Evolutionary conservation across 2,329 filamentous ascomycete species (phyloP).

Genomic region (Cladobotryum mycophilum): DNA sequence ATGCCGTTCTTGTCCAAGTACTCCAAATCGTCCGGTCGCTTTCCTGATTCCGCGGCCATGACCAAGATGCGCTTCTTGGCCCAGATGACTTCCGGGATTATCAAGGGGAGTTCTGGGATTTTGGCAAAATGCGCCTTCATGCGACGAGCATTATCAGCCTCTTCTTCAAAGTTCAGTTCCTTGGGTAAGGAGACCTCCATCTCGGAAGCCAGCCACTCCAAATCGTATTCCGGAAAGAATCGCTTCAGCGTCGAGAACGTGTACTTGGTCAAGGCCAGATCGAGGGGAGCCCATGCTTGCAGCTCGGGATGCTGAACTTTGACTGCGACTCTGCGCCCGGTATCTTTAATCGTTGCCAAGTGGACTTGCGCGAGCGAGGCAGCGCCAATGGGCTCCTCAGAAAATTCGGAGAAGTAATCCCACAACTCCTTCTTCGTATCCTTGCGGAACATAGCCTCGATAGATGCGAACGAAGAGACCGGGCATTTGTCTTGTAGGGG

Average conservation of each 20-base stretch:
- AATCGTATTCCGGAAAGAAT: slow-evolving; percentile 96
- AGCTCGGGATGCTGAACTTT: slow-evolving; percentile 92
- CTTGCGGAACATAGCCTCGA: slow-evolving; percentile 75
- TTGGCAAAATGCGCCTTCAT: slow-evolving; percentile 75
- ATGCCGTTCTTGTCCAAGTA: slow-evolving; percentile 83
- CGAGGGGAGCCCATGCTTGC: slow-evolving; percentile 83
- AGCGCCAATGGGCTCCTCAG: slow-evolving; percentile 74
- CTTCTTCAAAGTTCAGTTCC: slow-evolving; percentile 82
- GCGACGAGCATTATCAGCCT: slow-evolving; percentile 76
- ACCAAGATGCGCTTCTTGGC: slow-evolving; percentile 83
- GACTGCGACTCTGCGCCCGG: slow-evolving; percentile 82
- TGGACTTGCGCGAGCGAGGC: slow-evolving; percentile 95
- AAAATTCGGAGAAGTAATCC: slow-evolving; percentile 83
- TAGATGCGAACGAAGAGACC: slow-evolving; percentile 80
- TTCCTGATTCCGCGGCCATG: slow-evolving; percentile 88
- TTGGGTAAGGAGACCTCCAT: slow-evolving; percentile 87
- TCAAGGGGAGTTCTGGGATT: slow-evolving; percentile 67
- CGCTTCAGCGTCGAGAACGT: slow-evolving; percentile 85
- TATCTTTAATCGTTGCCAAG: slow-evolving; percentile 73
- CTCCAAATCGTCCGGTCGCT: slow-evolving; percentile 79
- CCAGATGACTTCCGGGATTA: slow-evolving; percentile 88
- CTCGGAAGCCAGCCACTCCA: slow-evolving; percentile 91
- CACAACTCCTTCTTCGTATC: slow-evolving; percentile 76
- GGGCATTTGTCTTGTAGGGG: slow-evolving; percentile 94
- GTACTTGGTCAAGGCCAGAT: slow-evolving; percentile 78